A percentile compares a stretch with the other conserved stretches of the same genome.
Conservation (phyloP, 495 filamentous ascomycete genomes). For the Hypoxylon trugodes region DNA sequence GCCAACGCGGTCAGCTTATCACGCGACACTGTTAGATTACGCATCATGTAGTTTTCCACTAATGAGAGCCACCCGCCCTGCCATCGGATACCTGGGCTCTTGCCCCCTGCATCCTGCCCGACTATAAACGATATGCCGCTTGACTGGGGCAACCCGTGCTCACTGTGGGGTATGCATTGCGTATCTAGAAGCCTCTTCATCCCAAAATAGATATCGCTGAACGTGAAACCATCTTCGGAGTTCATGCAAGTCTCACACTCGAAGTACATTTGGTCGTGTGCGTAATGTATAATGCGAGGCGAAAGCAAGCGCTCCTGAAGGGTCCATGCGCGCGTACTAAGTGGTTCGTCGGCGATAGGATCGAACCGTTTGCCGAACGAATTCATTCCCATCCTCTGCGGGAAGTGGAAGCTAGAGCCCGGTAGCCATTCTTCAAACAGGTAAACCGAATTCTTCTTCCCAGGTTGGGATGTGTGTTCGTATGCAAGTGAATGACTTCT, state of each 20-base stretch:
- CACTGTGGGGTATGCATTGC: slow-evolving; percentile 7
- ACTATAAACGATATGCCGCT: slow-evolving; percentile 25
- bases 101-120: slow-evolving; percentile 12
- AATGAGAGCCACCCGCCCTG: slow-evolving; percentile 18
- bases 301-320: slow-evolving; percentile 43
- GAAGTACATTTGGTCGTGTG: slow-evolving; percentile 39
- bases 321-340: slow-evolving; percentile 41
- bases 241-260: slow-evolving; percentile 36
- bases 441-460: slow-evolving; percentile 5
- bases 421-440: slow-evolving; percentile 30
- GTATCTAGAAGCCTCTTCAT: slow-evolving; percentile 23
- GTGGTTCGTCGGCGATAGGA: slow-evolving; percentile 30
- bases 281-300: slow-evolving; percentile 39
- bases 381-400: slow-evolving; percentile 7
- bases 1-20: slow-evolving; percentile 31
- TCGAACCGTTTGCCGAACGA: slow-evolving; percentile 24
- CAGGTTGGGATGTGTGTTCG: slow-evolving; percentile 1
- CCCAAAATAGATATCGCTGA: slow-evolving; percentile 27
- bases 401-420: slow-evolving; percentile 26
- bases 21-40: slow-evolving; percentile 10
- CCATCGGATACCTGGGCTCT: slow-evolving; percentile 6
- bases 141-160: slow-evolving; percentile 12
- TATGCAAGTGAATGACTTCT: slow-evolving; percentile 13
- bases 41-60: slow-evolving; percentile 21
- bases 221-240: slow-evolving; percentile 21